phyloP scores from a whole-genome alignment of 2,329 filamentous ascomycete genomes.

The Fusarium sp. region DNA sequence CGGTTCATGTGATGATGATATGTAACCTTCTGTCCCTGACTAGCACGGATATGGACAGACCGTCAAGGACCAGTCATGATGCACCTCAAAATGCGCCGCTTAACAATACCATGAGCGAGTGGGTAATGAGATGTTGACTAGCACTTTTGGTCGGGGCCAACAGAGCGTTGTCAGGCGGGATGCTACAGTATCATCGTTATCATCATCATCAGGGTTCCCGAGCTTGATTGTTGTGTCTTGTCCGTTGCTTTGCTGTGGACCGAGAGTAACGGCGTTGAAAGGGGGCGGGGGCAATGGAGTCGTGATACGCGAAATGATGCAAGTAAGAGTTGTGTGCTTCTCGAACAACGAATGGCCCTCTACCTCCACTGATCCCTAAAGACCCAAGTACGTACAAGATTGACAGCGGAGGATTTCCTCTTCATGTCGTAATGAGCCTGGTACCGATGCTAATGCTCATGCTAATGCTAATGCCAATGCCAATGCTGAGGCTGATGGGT shows the following conservation, averaged over 20 bases:
- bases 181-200: conserved; percentile 33
- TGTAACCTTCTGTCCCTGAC: conserved; percentile 36
- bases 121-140: conserved; percentile 21
- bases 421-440: neutral
- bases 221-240: conserved; percentile 9
- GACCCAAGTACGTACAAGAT: conserved; percentile 3
- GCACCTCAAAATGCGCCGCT: conserved; percentile 8
- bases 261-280: conserved; percentile 23
- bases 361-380: conserved; percentile 13
- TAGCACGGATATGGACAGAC: conserved; percentile 31
- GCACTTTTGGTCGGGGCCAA: conserved; percentile 11
- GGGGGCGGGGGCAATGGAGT: conserved; percentile 28
- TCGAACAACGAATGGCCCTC: conserved; percentile 24
- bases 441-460: conserved; percentile 3
- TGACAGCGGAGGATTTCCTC: conserved; percentile 22
- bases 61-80: conserved; percentile 24
- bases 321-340: conserved; percentile 32
- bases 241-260: conserved; percentile 11
- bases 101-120: conserved; percentile 15
- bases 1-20: conserved; percentile 37
- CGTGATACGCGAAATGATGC: conserved; percentile 44
- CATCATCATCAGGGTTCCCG: conserved; percentile 29
- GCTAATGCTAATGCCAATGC: conserved; percentile 8
- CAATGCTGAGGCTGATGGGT: conserved; percentile 15
- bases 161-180: conserved; percentile 25